Evolutionary conservation across 352 stramenopile species (phyloP), one percentile per base, ranked within the genome.

Genomic region (Peronospora tabacina): DNA sequence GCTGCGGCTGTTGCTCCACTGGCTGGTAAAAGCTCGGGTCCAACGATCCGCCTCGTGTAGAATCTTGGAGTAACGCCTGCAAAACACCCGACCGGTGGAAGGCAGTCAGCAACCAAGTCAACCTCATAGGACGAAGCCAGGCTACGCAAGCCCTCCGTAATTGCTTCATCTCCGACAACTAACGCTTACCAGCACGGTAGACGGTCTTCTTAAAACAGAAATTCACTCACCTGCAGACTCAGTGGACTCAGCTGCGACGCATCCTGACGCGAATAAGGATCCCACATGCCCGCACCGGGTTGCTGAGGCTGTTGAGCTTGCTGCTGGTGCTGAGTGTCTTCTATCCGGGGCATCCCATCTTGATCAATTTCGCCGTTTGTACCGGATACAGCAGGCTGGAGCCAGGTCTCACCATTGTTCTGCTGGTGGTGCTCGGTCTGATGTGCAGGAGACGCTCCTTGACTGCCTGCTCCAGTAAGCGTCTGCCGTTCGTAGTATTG

Each of bases 211-310:
- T 68, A 71, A 49, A 70, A 74, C 48, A 74, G 51, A 61, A 74
- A 74, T 55, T 70, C 61, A 69, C 65, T 74, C 61, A 74, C 65
- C 65, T 74, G 65, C 52, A 74, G 61, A 58, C 65, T 71, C 52
- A 74, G 42, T 34, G 65, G 65, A 45, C 65, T 74, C 44, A 74
- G 45, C 49, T 74, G 65, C 15, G 65, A 66, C 16, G 62, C 26
- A 47, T 74, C 65, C 37, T 70, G 65, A 41, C 60, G 55, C 37
- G 65, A 49, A 41, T 74, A 74, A 19, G 65, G 50, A 24, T 74
- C 65, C 65, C 65, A 74, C 53, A 74, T 68, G 37, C 41, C 41
- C 15, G 45, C 35, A 33, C 49, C 43, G 12, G 51, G 56, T 28
- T 67, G 61, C 45, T 66, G 61, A 20, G 51, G 56, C 26, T 66